Base-by-base conservation (phyloP, 1,284 basidiomycete species). In the Serendipita sp. region DNA sequence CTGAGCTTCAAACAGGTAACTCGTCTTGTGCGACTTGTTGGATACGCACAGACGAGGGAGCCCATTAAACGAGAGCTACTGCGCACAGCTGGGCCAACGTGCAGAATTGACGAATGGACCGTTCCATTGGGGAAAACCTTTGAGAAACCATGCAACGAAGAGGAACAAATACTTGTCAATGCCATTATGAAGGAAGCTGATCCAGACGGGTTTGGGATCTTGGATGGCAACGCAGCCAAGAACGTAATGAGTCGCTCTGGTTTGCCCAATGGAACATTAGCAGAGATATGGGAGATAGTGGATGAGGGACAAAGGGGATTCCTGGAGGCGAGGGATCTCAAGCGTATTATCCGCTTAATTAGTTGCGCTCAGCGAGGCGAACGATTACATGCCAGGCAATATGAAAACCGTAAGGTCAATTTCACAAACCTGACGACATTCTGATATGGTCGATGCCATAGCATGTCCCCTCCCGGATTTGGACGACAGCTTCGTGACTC, bases 51-150 rank as follows among this genome's bases (percentile, higher is more conserved):
- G 34, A 58, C 53, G 8, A 10, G 32, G 8, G 34, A 32, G 29
- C 26, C 26, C 4, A 58, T 58, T 10, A 30, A n/a, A 5, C 26
- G 34, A 22, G 32, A n/a, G 29, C 2, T 58, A 8, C 53, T 32
- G 53, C 53, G 53, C 32, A 49, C n/a, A 8, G 22, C 53, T 10
- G 53, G 53, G 4, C 53, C 53, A 34, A 58, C 10, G 10, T 58
- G 53, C 32, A 22, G 53, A n/a, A 58, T 58, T n/a, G 26, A 58
- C 53, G 53, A 32, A n/a, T 58, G 53, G 53, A 58, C 53, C 8
- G 53, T 58, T 22, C 53, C 53, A 22, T 2, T 12, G 26, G 53
- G 53, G 15, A 58, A 58, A 26, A 6, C 17, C 6, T 58, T 58
- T 58, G 53, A 58, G 34, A 30, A 58, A 8, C 53, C 53, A 26